These are phyloP conservation scores for Madurella fahalii DNA, from an alignment of 2,329 filamentous ascomycete genomes.

Conservation along the genomic window DNA sequence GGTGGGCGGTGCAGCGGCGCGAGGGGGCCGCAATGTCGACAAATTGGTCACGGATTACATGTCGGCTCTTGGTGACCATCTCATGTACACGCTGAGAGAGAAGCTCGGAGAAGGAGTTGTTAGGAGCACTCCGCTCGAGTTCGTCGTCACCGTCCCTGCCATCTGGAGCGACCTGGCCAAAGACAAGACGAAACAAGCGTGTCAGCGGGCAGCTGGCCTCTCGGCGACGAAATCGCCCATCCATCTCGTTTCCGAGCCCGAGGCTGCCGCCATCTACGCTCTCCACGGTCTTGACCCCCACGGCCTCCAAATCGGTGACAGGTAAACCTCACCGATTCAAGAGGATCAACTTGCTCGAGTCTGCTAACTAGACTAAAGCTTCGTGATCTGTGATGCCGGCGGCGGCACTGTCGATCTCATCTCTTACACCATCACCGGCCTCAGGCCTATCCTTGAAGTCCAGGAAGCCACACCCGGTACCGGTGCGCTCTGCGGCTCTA, in stretches of 20 bases:
- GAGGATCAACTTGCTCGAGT: not conserved
- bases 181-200: conserved; percentile 45
- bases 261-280: conserved; percentile 49
- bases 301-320: conserved; percentile 41
- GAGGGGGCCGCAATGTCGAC: conserved; percentile 35
- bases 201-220: conserved; percentile 35
- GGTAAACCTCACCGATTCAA: conserved; percentile 1
- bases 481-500: conserved; percentile 47
- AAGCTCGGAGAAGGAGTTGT: conserved; percentile 41
- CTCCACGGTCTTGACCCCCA: conserved; percentile 41
- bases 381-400: conserved; percentile 52
- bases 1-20: conserved; percentile 26
- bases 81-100: conserved; percentile 41
- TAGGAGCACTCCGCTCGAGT: conserved; percentile 44
- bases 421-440: conserved; percentile 44
- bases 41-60: conserved; percentile 46
- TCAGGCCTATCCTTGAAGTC: conserved; percentile 44
- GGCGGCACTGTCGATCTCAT: conserved; percentile 54
- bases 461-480: conserved; percentile 46
- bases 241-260: conserved; percentile 48
- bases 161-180: conserved; percentile 56
- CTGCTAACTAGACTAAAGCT: conserved; percentile 23
- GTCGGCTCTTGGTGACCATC: conserved; percentile 45
- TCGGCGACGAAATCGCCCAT: conserved; percentile 34
- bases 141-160: conserved; percentile 54